Conservation (phyloP, 2,329 filamentous ascomycete genomes). For the Trichoderma asperellum region DNA sequence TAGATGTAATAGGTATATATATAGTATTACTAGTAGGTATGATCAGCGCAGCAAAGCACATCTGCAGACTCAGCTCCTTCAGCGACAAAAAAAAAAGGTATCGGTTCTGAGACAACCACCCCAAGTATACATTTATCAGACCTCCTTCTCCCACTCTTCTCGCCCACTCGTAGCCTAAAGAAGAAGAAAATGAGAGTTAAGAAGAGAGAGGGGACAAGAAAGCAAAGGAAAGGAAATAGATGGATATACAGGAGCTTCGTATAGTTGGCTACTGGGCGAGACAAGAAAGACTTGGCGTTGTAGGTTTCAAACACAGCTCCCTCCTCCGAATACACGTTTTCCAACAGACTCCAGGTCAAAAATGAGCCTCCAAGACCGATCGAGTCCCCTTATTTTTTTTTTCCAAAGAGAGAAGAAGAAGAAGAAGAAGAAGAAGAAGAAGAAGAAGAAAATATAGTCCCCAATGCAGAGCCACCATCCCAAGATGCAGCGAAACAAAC, state of each 20-base stretch:
- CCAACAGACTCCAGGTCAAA: constrained; percentile 27
- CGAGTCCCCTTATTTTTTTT: constrained; percentile 10
- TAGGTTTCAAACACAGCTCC: constrained; percentile 25
- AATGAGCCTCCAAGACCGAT: constrained; percentile 12
- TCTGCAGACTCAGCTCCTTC: not conserved
- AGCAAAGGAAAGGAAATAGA: not conserved
- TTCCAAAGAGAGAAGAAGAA: constrained; percentile 16
- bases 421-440: not conserved
- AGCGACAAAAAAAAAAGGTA: not conserved
- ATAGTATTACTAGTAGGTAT: constrained; percentile 17
- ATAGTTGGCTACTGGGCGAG: constrained; percentile 28
- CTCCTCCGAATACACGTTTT: constrained; percentile 18
- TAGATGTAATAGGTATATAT: not conserved
- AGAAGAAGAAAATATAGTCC: not conserved
- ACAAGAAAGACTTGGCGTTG: constrained; percentile 17
- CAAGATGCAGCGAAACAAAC: constrained; percentile 13
- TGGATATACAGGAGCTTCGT: constrained; percentile 29
- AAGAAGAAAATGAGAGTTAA: not conserved
- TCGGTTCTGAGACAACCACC: constrained; percentile 1
- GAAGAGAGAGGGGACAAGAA: not conserved
- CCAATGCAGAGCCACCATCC: constrained; percentile 10
- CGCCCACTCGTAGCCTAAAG: constrained; percentile 7
- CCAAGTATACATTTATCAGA: constrained; percentile 3
- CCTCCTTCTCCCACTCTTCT: not conserved
- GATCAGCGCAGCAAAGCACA: constrained; percentile 9